Base-by-base conservation (phyloP, 495 filamentous ascomycete species). In the Bryoglossum gracile region DNA sequence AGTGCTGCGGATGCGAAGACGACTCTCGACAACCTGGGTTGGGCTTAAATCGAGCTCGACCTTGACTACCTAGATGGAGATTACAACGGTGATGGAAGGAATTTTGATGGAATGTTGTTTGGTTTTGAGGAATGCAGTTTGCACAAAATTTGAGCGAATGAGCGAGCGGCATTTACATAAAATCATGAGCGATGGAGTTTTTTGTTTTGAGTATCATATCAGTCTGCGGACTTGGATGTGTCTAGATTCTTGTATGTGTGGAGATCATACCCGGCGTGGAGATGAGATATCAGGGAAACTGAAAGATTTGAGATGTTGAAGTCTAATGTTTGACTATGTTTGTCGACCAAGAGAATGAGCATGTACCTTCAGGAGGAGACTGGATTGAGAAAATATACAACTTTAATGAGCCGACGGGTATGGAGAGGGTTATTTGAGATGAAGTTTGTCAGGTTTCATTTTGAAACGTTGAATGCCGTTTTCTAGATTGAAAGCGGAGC, bases 21-120 rank as follows among this genome's bases (percentile, higher is more conserved):
- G 22, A 65, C 83, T 40, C 65, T 92, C 50, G 72, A 76, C 24
- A 74, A 68, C 45, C 67, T 87, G 22, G 83, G 84, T 5, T 88
- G 73, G 67, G 59, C 57, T 36, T 75, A 56, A 71, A 14, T 21
- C 24, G 41, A 30, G 32, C 16, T 18, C 24, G 19, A 32, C 8
- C 13, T 5, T 28, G 17, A 34, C 34, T 32, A 30, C 11, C 23
- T 11, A 32, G 4, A 3, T 14, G n/a, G n/a, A 42, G 46, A 43
- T 23, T 46, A 24, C 4, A 34, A 40, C 24, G 14, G 25, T 10
- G 14, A n/a, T n/a, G n/a, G n/a, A n/a, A n/a, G n/a, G n/a, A n/a
- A n/a, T n/a, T n/a, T n/a, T n/a, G n/a, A n/a, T n/a, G n/a, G n/a
- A n/a, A n/a, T n/a, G n/a, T n/a, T n/a, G n/a, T n/a, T n/a, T n/a